Base-by-base conservation (phyloP, 176 grass and related monocot species). In the Guadua angustifolia region DNA sequence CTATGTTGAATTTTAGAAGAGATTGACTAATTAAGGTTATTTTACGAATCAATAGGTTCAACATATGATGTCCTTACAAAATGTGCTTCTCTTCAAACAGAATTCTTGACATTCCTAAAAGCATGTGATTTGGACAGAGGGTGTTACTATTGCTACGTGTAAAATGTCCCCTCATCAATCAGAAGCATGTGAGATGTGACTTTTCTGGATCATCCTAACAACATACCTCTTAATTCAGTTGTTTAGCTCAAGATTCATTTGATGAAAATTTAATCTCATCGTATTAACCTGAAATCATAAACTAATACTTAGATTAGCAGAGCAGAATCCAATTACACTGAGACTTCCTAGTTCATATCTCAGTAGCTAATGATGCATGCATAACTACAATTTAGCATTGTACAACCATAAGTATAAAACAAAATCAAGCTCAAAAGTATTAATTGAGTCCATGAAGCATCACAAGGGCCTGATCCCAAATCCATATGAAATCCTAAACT, bases 41-140 rank as follows among this genome's bases (percentile, higher is more conserved):
- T 80, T 69, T 68, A 62, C 2, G 19, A 72, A 83, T 82, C 45
- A 83, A 45, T 19, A 72, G 18, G 66, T 44, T 73, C 14, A 33
- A 19, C 36, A 72, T 44, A 6, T 62, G 2, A 77, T 77, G 68
- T 5, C 3, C 64, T 16, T 9, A 58, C 3, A 8, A 73, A 29
- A 5, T 3, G 51, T 18, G 6, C 51, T 4, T 72, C 29, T 32
- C 17, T 35, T 60, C 19, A 16, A 10, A 32, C 12, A 39, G 59
- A 18, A 19, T 74, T 25, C 60, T 35, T 9, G 43, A 13, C 13
- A n/a, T 15, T 14, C 17, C 7, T 49, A 47, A 21, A 36, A 74
- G 14, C 50, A 3, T 0, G 45, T 24, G 43, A 60, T 73, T 73
- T 4, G 1, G 29, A 73, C 69, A 73, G n/a, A n/a, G 15, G 26